These are phyloP conservation scores for Paramecium primaurelia DNA, from an alignment of 73 alveolate species.

Conservation along the genomic window DNA sequence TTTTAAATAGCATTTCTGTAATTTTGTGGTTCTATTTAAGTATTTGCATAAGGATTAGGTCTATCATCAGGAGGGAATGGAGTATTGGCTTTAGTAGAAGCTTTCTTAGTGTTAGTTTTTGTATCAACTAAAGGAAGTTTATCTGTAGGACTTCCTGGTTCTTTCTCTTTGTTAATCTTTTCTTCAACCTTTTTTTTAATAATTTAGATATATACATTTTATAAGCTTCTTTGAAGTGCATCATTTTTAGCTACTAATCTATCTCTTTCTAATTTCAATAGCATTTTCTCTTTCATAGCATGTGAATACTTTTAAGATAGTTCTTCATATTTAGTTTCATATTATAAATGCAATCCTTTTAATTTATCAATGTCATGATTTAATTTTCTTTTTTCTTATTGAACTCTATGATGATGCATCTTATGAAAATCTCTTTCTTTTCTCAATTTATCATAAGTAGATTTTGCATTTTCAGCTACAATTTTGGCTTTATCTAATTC, in stretches of 20 bases:
- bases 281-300: conserved; percentile 98
- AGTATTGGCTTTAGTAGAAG: conserved; percentile 74
- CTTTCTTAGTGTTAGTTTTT: conserved; percentile 67
- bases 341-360: conserved; percentile 93
- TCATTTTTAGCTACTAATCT: conserved; percentile 93
- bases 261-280: conserved; percentile 97
- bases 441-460: conserved; percentile 96
- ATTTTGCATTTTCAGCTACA: conserved; percentile 88
- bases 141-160: conserved; percentile 65
- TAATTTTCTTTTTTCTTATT: conserved; percentile 88
- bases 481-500: conserved; percentile 88
- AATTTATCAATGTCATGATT: conserved; percentile 87
- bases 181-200: not conserved
- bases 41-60: conserved; percentile 66
- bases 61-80: conserved; percentile 69
- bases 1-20: conserved; percentile 48
- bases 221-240: conserved; percentile 77
- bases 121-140: conserved; percentile 66
- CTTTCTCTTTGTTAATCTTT: conserved; percentile 77
- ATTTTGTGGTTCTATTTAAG: conserved; percentile 57
- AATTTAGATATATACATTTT: conserved; percentile 57
- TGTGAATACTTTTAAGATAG: conserved; percentile 94
- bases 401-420: conserved; percentile 98
- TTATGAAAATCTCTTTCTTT: conserved; percentile 98
- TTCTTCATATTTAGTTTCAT: conserved; percentile 92